Evolutionary conservation across 805 yeast genomes (phyloP).

Genomic region (Torulaspora gathmanii): DNA sequence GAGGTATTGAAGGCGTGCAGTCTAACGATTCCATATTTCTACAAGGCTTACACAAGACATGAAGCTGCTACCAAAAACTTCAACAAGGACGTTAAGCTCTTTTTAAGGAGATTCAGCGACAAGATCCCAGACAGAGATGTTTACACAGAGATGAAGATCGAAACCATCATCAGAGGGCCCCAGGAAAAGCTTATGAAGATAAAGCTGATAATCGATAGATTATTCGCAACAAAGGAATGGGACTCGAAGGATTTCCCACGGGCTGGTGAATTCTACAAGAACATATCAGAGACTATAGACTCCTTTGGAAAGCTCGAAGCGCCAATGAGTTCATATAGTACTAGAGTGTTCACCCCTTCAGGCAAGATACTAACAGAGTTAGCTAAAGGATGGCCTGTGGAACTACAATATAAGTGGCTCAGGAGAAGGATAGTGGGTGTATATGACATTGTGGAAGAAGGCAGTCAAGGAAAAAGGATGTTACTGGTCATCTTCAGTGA

Average conservation of each 20-base stretch:
- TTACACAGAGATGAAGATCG: slow-evolving; percentile 50
- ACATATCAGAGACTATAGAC: slow-evolving; percentile 63
- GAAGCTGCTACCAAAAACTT: slow-evolving; percentile 84
- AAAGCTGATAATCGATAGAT: slow-evolving; percentile 61
- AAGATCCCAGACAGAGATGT: slow-evolving; percentile 28
- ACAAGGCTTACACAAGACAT: slow-evolving; percentile 88
- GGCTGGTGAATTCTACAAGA: slow-evolving; percentile 43
- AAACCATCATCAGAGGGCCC: slow-evolving; percentile 61
- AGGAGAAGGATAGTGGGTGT: slow-evolving; percentile 81
- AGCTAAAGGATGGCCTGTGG: slow-evolving; percentile 83
- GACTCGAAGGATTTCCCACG: slow-evolving; percentile 25
- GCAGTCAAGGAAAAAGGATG: slow-evolving; percentile 39
- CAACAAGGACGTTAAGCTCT: slow-evolving; percentile 41
- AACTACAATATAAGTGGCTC: slow-evolving; percentile 84
- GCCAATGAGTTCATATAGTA: slow-evolving; percentile 44
- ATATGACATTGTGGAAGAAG: slow-evolving; percentile 43
- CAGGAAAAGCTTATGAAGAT: slow-evolving; percentile 62
- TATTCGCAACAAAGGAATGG: slow-evolving; percentile 50
- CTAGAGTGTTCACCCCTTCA: slow-evolving; percentile 81
- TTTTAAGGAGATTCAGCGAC: slow-evolving; percentile 38
- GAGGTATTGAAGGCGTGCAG: slow-evolving; percentile 81
- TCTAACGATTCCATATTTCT: slow-evolving; percentile 79
- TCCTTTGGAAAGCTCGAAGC: slow-evolving; percentile 64
- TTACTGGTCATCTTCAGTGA: slow-evolving; percentile 79
- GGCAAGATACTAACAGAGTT: slow-evolving; percentile 83